Base-by-base conservation (phyloP, 2,329 filamentous ascomycete genomes). In the Fonsecaea monophora region DNA sequence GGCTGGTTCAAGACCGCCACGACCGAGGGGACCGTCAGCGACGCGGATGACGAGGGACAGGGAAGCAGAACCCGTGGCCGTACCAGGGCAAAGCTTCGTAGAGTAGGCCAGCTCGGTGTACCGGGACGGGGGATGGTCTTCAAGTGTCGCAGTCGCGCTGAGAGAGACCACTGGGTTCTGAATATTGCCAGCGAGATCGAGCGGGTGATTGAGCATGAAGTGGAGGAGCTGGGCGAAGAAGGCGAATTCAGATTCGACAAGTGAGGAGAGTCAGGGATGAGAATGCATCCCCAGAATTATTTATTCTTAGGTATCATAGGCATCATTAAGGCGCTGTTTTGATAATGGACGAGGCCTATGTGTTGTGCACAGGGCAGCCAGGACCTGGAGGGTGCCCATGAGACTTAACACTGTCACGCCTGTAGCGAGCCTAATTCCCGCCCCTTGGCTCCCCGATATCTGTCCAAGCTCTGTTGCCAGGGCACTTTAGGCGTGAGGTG, bases 151-250 rank as follows among this genome's bases (percentile, higher is more conserved):
- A 89, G 85, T 75, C 80, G 88, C 9, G 83, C 87, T 0, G 88
- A 90, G 76, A 83, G 88, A 67, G 88, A 90, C 77, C 84, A 87
- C 71, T 90, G 88, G 88, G 88, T 90, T 30, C 77, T 90, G 74
- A 87, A 83, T 40, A 86, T 90, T 65, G 84, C 84, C 61, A 86
- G 86, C 68, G 88, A 90, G 78, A 90, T 90, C 75, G 88, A 90
- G 53, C 35, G 65, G 10, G 55, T 69, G n/a, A 66, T 72, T 15
- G 68, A 71, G 53, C 66, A 63, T 10, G 68, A 70, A 54, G 68
- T 45, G 2, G 62, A 68, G 34, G 57, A 61, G 12, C 15, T 62
- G 35, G 68, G 68, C 9, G 65, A 70, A 4, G 65, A 70, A 37
- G 60, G 60, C 9, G 68, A 70, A 10, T 60, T 70, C 63, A 45